phyloP scores from a whole-genome alignment of 2,329 filamentous ascomycete species.

The Xylariomycetidae sp. region DNA sequence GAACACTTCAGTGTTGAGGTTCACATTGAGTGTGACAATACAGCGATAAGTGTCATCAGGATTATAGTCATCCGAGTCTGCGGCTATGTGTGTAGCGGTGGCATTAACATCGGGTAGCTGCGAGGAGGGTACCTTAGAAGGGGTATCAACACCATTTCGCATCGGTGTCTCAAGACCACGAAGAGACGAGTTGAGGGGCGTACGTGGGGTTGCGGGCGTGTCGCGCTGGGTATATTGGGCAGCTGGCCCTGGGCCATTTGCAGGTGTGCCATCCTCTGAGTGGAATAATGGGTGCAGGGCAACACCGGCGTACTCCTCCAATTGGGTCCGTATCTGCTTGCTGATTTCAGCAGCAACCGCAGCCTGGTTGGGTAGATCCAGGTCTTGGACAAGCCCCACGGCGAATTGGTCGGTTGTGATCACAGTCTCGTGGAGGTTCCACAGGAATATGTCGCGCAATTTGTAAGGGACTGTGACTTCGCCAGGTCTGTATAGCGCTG shows the following conservation, averaged over 20 bases:
- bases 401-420: conserved; percentile 96
- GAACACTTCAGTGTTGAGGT: conserved; percentile 85
- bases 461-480: conserved; percentile 81
- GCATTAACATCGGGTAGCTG: conserved; percentile 59
- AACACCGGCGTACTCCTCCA: conserved; percentile 94
- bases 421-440: conserved; percentile 93
- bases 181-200: conserved; percentile 29
- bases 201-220: conserved; percentile 39
- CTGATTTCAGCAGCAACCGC: conserved; percentile 75
- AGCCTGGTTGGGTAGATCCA: conserved; percentile 78
- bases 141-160: conserved; percentile 48
- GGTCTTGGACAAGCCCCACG: conserved; percentile 81
- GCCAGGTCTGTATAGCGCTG: conserved; percentile 70
- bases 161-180: conserved; percentile 55
- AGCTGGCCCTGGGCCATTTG: conserved; percentile 15
- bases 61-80: conserved; percentile 71
- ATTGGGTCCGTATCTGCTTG: conserved; percentile 87
- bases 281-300: conserved; percentile 92
- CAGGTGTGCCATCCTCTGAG: conserved; percentile 31
- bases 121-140: conserved; percentile 42
- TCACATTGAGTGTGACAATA: conserved; percentile 85
- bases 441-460: conserved; percentile 91
- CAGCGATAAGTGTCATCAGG: conserved; percentile 94
- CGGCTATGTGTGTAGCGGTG: conserved; percentile 58
- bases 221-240: conserved; percentile 23